Evolutionary conservation across 139 green algal genomes (phyloP).

Genomic region (Chlorella sp.): DNA sequence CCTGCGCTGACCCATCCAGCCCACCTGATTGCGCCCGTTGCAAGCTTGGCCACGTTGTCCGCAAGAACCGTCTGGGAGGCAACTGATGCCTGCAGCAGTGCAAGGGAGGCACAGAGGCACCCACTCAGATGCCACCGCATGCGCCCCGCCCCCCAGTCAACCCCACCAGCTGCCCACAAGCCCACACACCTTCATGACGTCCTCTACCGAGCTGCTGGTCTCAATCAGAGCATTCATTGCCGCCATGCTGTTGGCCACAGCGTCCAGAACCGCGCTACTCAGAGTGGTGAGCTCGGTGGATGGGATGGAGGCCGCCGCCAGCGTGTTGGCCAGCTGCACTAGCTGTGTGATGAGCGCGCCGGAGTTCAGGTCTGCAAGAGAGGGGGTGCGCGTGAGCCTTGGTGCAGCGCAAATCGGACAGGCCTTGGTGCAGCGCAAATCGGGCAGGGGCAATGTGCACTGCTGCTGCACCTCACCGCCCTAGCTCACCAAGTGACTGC

Average conservation of each 20-base stretch:
- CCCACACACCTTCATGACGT: neutral
- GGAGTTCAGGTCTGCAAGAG: slow-evolving; percentile 10
- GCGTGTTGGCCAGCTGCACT: neutral
- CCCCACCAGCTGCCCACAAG: no score
- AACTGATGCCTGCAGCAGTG: neutral
- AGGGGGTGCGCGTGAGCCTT: neutral
- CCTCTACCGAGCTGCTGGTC: neutral
- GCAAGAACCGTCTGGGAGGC: neutral
- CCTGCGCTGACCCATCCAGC: neutral
- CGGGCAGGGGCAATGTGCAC: no score
- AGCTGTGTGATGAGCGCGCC: neutral
- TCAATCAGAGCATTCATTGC: neutral
- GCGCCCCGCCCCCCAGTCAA: no score
- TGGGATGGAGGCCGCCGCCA: neutral
- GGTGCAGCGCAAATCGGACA: no score
- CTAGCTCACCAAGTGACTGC: neutral
- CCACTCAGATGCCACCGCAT: no score
- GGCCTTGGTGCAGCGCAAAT: no score
- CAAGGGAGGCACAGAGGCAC: no score
- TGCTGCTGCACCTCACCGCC: no score
- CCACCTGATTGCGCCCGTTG: neutral
- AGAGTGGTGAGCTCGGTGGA: neutral
- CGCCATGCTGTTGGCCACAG: neutral
- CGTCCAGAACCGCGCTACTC: neutral
- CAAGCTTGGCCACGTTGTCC: neutral